Evolutionary conservation across 2,329 filamentous ascomycete genomes (phyloP).

Genomic region (Neonectria faginata): DNA sequence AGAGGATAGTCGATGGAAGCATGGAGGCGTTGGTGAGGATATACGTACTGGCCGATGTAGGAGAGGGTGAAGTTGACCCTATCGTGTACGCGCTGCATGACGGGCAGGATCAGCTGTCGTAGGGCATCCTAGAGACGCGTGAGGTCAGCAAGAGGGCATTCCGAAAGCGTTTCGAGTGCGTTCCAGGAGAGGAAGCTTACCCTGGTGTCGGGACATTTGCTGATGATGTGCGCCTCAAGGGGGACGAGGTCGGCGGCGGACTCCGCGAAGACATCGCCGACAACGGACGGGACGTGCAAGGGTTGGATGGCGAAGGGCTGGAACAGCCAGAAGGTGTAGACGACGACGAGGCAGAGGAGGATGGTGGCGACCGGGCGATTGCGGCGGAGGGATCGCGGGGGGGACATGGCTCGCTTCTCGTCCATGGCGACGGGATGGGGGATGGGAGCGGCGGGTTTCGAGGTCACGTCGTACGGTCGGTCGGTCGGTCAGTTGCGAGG

Average conservation of each 20-base stretch:
- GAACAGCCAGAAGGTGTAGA: slow-evolving; percentile 46
- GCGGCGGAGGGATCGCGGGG: slow-evolving; percentile 41
- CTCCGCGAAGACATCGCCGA: slow-evolving; percentile 22
- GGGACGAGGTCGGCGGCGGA: slow-evolving; percentile 66
- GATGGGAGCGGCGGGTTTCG: background rate
- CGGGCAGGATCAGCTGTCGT: slow-evolving; percentile 81
- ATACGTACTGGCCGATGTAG: slow-evolving; percentile 82
- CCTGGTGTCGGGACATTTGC: slow-evolving; percentile 92
- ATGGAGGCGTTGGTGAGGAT: background rate
- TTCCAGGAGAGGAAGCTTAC: slow-evolving; percentile 50
- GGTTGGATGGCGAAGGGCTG: slow-evolving; percentile 37
- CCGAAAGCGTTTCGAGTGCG: background rate
- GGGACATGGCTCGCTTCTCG: slow-evolving; percentile 48
- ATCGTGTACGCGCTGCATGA: slow-evolving; percentile 83
- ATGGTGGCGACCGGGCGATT: slow-evolving; percentile 39
- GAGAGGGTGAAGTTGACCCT: slow-evolving; percentile 93
- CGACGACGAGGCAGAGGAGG: slow-evolving; percentile 41
- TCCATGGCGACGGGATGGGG: slow-evolving; percentile 44
- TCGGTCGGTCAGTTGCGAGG: background rate
- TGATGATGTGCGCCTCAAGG: slow-evolving; percentile 95
- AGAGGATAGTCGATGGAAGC: background rate
- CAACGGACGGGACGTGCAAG: slow-evolving; percentile 4
- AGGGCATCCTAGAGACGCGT: slow-evolving; percentile 74
- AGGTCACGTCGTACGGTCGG: background rate
- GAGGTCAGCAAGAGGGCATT: slow-evolving; percentile 25